A percentile compares a stretch with the other conserved stretches of the same genome.
Conservation (phyloP, 1,139 yeast species). For the Taphrina flavorubra region DNA sequence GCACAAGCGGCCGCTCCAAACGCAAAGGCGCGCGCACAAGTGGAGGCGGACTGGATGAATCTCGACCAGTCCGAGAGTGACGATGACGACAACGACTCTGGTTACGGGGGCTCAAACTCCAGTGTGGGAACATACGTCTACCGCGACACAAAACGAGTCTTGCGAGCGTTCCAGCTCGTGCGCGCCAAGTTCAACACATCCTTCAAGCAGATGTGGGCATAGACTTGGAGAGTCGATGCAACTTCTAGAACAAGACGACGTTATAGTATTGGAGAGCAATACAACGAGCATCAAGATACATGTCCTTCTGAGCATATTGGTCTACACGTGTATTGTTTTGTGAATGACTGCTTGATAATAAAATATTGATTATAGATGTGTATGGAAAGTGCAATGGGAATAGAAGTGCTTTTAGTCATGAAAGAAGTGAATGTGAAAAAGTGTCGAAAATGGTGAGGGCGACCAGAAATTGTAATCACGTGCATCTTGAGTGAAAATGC, state of each 20-base stretch:
- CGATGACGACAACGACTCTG: constrained; percentile 28
- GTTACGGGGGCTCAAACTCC: constrained; percentile 8
- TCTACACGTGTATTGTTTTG: too few relatives aligned
- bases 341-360: too few relatives aligned
- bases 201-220: constrained; percentile 43
- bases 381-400: background rate
- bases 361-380: too few relatives aligned
- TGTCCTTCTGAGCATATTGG: background rate
- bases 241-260: background rate
- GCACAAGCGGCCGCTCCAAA: constrained; percentile 30
- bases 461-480: background rate
- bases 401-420: background rate
- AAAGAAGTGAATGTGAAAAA: background rate
- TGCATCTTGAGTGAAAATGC: too few relatives aligned
- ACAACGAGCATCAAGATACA: background rate
- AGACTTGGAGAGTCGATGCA: background rate
- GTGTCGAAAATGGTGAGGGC: background rate
- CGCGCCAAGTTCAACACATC: constrained; percentile 37
- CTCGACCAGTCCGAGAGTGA: constrained; percentile 27
- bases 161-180: constrained; percentile 40
- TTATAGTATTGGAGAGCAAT: background rate
- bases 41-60: constrained; percentile 31
- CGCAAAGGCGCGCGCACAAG: constrained; percentile 26
- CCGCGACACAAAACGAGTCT: constrained; percentile 37
- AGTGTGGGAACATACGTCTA: constrained; percentile 37